These are phyloP conservation scores for Phylloporus arenicola DNA, from an alignment of 768 basidiomycete species.

Conservation along the genomic window DNA sequence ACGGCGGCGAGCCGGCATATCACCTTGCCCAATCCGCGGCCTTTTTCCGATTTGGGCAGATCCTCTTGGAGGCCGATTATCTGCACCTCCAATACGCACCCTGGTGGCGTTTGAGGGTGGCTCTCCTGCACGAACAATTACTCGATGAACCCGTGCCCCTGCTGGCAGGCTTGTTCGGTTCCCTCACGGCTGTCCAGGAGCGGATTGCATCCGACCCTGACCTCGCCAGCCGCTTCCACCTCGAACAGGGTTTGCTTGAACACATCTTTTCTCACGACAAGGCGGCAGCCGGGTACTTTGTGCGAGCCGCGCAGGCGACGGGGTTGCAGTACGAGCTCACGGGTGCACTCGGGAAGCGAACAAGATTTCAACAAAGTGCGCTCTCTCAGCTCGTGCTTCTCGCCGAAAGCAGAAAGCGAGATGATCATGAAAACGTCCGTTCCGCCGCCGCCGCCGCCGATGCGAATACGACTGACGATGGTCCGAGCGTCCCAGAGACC, in stretches of 20 bases:
- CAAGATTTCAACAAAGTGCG: conserved; percentile 85
- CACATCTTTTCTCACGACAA: conserved; percentile 75
- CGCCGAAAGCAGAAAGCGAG: conserved; percentile 69
- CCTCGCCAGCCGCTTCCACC: conserved; percentile 57
- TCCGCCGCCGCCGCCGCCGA: conserved; percentile 6
- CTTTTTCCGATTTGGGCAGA: conserved; percentile 71
- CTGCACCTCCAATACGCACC: conserved; percentile 44
- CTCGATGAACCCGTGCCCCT: conserved; percentile 79
- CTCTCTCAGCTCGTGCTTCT: conserved; percentile 88
- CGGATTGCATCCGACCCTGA: conserved; percentile 50
- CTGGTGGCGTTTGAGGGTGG: conserved; percentile 85
- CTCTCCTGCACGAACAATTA: conserved; percentile 63
- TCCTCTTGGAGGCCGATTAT: conserved; percentile 55
- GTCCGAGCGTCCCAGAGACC: conserved; percentile 57
- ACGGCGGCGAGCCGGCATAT: conserved; percentile 91
- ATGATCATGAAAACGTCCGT: conserved; percentile 13
- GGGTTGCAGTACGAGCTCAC: conserved; percentile 86
- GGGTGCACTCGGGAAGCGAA: conserved; percentile 88
- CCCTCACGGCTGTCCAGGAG: conserved; percentile 39
- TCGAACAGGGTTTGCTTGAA: conserved; percentile 77
- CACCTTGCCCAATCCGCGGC: conserved; percentile 70
- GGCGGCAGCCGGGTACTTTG: conserved; percentile 68
- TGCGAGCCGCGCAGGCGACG: conserved; percentile 69
- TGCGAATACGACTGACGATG: background rate
- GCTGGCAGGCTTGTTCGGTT: conserved; percentile 36